phyloP scores from a whole-genome alignment of 495 filamentous ascomycete species.

The Daldinia grandis region DNA sequence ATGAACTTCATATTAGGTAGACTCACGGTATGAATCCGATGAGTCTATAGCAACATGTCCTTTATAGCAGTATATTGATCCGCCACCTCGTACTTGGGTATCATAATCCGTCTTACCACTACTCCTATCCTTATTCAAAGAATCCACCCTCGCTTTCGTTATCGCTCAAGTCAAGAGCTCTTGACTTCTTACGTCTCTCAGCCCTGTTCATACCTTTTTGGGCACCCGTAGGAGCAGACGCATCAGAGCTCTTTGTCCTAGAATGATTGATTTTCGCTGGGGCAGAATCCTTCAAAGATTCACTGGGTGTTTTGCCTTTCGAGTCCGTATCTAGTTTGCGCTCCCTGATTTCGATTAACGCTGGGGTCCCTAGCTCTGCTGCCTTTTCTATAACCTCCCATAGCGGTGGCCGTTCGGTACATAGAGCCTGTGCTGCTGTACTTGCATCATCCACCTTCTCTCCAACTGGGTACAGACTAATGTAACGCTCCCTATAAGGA shows the following conservation, averaged over 20 bases:
- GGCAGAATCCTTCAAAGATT: slow-evolving; percentile 14
- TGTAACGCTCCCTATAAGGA: slow-evolving; percentile 81
- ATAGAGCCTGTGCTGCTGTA: slow-evolving; percentile 49
- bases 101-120: slow-evolving; percentile 24
- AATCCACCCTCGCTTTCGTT: slow-evolving; percentile 47
- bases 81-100: slow-evolving; percentile 25
- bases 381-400: slow-evolving; percentile 75
- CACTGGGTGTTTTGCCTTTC: slow-evolving; percentile 4
- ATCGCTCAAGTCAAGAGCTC: slow-evolving; percentile 3
- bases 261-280: slow-evolving; percentile 5
- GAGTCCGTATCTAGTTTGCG: slow-evolving; percentile 26
- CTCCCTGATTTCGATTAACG: slow-evolving; percentile 36
- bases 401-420: slow-evolving; percentile 62
- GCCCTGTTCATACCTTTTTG: slow-evolving; percentile 13
- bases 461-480: slow-evolving; percentile 71
- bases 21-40: not conserved
- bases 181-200: slow-evolving; percentile 5
- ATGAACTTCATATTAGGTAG: not conserved
- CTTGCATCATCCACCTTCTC: slow-evolving; percentile 45
- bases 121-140: slow-evolving; percentile 38
- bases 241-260: slow-evolving; percentile 22
- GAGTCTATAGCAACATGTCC: not conserved
- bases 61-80: not conserved
- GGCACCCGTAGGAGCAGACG: slow-evolving; percentile 4
- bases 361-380: slow-evolving; percentile 63